Conservation (phyloP, 345 rosid species). For the Camelina laxa region DNA sequence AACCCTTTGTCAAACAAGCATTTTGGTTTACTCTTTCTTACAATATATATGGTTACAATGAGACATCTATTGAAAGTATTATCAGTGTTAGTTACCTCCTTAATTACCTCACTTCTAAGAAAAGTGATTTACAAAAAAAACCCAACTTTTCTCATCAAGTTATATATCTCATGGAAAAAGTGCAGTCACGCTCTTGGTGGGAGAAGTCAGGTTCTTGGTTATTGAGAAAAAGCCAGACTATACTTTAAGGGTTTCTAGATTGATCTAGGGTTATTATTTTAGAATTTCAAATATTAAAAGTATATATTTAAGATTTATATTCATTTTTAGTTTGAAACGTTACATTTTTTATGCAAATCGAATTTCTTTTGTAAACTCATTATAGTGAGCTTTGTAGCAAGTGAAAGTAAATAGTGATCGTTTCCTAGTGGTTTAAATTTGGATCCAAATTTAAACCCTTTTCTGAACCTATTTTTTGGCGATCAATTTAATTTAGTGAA, state of each 20-base stretch:
- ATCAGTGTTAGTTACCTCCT: conserved; percentile 25
- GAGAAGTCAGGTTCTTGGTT: conserved; percentile 8
- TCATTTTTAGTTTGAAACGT: too few species aligned
- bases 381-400: background rate
- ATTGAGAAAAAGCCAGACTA: background rate
- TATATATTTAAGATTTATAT: too few species aligned
- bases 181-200: conserved; percentile 11
- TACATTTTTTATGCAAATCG: too few species aligned
- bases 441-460: background rate
- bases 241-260: background rate
- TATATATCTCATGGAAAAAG: conserved; percentile 1
- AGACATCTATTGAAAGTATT: conserved; percentile 13
- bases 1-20: conserved; percentile 1
- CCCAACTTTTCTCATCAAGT: background rate
- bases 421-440: background rate
- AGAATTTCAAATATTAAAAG: too few species aligned
- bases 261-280: background rate
- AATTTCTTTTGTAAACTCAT: background rate
- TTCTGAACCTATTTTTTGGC: background rate
- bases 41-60: conserved; percentile 8
- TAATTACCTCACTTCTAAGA: conserved; percentile 23
- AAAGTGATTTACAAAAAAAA: conserved; percentile 8
- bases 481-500: background rate
- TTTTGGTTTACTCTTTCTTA: background rate
- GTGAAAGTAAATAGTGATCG: background rate